Base-by-base conservation (phyloP, 139 green algal genomes). In the Spirogloea muscicola region DNA sequence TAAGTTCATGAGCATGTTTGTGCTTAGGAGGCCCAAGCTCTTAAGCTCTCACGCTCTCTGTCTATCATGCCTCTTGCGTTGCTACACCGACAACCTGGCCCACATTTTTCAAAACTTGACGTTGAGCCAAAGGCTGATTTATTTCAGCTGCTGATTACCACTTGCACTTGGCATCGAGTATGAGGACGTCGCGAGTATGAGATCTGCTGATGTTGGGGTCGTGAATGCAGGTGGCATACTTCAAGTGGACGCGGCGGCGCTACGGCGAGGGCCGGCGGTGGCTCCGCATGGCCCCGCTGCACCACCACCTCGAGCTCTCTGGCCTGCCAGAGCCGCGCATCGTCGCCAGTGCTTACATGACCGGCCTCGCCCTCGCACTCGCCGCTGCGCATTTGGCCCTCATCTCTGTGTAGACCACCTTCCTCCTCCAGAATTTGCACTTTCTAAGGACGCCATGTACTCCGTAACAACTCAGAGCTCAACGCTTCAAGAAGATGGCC, bases 211-310 rank as follows among this genome's bases (percentile, higher is more conserved):
- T 29, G 38, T 76, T 6, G 51, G 42, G 5, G 27, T 58, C 29
- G 58, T 76, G 73, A 3, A n/a, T 40, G 34, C 84, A 88, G 77
- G 61, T 87, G 40, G 41, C 7, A 0, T 86, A 77, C 39, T 88
- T 77, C 63, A 81, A 84, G 68, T 29, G 25, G 5, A 88, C 83
- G 18, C 77, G 76, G 57, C 25, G 48, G 29, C 29, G 16, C 3
- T 33, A 44, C 2, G 81, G 82, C 21, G 31, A 46, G 27, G 82
- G 81, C 3, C 55, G 61, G 49, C 33, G 81, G 16, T 27, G 84
- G 5, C 48, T 87, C 4, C 25, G 34, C 3, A 84, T 84, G 79
- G 37, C 79, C 4, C 79, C 79, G 5, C 63, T 84, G 7, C 79
- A 84, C 39, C 79, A 84, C 62, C 79, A 84, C 41, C 44, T 84